Percentiles rank a stretch among this genome's conserved stretches.
Conservation (phyloP, 169 alveolate genomes). For the Blepharisma undulans region DNA sequence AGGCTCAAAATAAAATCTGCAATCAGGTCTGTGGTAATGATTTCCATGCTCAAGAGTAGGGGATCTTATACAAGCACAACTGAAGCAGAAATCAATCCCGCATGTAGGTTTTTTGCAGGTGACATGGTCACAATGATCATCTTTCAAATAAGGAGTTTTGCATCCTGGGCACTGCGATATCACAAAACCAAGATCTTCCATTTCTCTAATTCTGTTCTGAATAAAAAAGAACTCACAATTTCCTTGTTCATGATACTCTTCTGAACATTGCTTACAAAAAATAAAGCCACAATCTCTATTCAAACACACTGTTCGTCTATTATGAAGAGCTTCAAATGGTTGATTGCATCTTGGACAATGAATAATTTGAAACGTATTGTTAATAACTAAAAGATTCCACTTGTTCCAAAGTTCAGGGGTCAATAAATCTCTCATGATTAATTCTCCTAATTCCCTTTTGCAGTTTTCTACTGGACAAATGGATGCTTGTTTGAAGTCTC, state of each 20-base stretch:
- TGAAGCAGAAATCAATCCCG: constrained; percentile 38
- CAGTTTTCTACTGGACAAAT: too few species aligned
- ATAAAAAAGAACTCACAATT: background rate
- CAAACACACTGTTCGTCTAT: background rate
- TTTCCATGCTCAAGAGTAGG: constrained; percentile 46
- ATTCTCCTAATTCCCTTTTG: too few species aligned
- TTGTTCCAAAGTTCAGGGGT: too few species aligned
- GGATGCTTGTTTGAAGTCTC: too few species aligned
- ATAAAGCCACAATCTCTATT: background rate
- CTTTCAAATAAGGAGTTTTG: constrained; percentile 36
- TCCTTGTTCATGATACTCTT: background rate
- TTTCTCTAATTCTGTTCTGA: background rate
- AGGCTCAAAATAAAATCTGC: background rate
- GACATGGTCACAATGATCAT: constrained; percentile 38
- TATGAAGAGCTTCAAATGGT: background rate
- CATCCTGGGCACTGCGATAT: constrained; percentile 38
- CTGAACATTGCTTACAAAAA: background rate
- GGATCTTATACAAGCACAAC: constrained; percentile 33
- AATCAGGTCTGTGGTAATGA: constrained; percentile 49
- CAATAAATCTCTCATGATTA: too few species aligned
- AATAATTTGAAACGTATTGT: background rate
- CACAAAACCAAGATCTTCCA: background rate
- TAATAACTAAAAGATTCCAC: too few species aligned
- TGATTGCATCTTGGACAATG: constrained; percentile 12
- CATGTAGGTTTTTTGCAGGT: constrained; percentile 4